Percentiles rank a stretch among this genome's conserved stretches.
phyloP scores from a whole-genome alignment of 1,284 basidiomycete genomes.

The Tylopilus sp. region DNA sequence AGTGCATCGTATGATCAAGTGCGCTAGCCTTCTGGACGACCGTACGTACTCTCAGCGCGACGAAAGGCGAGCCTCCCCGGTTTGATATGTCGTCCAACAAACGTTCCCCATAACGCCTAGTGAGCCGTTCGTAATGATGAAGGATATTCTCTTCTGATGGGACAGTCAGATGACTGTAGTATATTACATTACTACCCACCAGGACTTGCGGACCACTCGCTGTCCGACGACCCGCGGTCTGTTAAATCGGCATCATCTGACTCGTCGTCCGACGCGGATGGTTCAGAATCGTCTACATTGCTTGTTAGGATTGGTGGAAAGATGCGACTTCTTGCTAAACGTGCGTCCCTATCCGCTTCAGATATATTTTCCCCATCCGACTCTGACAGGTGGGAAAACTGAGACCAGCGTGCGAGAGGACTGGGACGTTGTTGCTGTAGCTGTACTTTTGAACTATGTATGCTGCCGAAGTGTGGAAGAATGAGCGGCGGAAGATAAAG shows the following conservation, averaged over 20 bases:
- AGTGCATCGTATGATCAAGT: background rate
- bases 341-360: constrained; percentile 61
- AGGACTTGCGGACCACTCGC: constrained; percentile 48
- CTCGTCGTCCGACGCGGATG: constrained; percentile 62
- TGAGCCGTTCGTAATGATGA: constrained; percentile 26
- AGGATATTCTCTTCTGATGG: constrained; percentile 19
- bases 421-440: constrained; percentile 7
- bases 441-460: constrained; percentile 1
- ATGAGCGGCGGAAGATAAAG: constrained; percentile 55
- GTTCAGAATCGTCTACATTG: constrained; percentile 42
- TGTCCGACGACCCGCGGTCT: constrained; percentile 48
- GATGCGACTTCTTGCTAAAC: constrained; percentile 57
- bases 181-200: constrained; percentile 17
- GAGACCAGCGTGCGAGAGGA: constrained; percentile 23
- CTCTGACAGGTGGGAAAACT: constrained; percentile 45
- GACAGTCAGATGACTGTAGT: constrained; percentile 10
- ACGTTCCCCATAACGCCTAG: constrained; percentile 31
- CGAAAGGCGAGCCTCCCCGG: constrained; percentile 39
- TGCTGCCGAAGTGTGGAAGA: constrained; percentile 34
- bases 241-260: constrained; percentile 69
- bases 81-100: constrained; percentile 29
- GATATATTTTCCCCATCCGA: constrained; percentile 61
- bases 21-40: background rate
- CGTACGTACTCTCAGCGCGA: constrained; percentile 31
- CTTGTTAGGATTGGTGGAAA: constrained; percentile 33